phyloP scores from a whole-genome alignment of 1,284 basidiomycete genomes.

The Pyrrhoderma noxium region DNA sequence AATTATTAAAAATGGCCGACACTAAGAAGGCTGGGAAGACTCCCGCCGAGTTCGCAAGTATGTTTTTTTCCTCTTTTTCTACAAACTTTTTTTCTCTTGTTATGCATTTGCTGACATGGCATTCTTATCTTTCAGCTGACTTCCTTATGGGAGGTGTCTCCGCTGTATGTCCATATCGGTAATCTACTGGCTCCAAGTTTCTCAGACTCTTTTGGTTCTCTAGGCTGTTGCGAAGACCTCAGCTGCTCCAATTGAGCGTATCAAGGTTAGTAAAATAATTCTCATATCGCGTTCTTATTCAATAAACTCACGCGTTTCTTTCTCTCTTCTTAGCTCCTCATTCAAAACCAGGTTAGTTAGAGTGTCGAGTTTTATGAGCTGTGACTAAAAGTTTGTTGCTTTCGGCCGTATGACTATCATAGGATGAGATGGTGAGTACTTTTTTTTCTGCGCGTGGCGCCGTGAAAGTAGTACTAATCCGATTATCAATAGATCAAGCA shows the following conservation, averaged over 20 bases:
- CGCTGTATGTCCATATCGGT: slow-evolving; percentile 49
- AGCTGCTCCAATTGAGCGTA: slow-evolving; percentile 98
- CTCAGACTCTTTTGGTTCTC: slow-evolving; percentile 18
- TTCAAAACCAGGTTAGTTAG: slow-evolving; percentile 76
- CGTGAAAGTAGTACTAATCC: slow-evolving; percentile 22
- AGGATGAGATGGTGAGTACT: slow-evolving; percentile 72
- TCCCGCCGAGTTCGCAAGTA: slow-evolving; percentile 73
- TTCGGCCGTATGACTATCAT: neutral
- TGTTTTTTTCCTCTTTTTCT: slow-evolving; percentile 29
- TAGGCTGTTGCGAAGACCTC: slow-evolving; percentile 96
- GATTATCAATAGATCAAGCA: slow-evolving; percentile 76
- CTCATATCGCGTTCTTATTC: neutral
- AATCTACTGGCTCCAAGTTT: neutral
- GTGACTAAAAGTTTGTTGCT: neutral
- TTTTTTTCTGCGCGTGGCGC: slow-evolving; percentile 11
- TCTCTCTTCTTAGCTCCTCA: slow-evolving; percentile 55
- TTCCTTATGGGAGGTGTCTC: slow-evolving; percentile 93
- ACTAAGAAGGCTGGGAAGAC: slow-evolving; percentile 62
- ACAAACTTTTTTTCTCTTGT: slow-evolving; percentile 17
- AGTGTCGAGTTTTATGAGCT: neutral
- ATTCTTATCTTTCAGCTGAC: slow-evolving; percentile 48
- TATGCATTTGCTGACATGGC: slow-evolving; percentile 32
- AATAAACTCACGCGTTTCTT: slow-evolving; percentile 1
- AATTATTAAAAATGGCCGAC: slow-evolving; percentile 62
- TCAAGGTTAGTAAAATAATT: slow-evolving; percentile 45